phyloP scores from a whole-genome alignment of 2,329 filamentous ascomycete genomes.

The Magnaporthiopsis poae region DNA sequence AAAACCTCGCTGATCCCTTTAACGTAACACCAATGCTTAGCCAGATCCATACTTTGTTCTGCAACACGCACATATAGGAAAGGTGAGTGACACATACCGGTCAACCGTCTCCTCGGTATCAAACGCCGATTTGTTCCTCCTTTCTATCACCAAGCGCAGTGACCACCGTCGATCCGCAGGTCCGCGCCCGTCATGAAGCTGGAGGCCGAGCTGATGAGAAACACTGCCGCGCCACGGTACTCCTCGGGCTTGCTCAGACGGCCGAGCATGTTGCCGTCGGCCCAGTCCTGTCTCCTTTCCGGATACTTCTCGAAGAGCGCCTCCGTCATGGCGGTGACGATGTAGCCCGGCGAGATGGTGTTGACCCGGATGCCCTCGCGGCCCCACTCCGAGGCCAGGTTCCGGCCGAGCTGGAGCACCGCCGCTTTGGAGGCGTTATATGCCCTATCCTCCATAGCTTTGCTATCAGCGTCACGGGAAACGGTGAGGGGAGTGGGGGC shows the following conservation, averaged over 20 bases:
- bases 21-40: no score
- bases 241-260: conserved; percentile 58
- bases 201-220: conserved; percentile 56
- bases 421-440: conserved; percentile 72
- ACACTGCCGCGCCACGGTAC: conserved; percentile 61
- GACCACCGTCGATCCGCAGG: conserved; percentile 62
- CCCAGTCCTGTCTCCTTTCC: conserved; percentile 59
- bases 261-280: conserved; percentile 75
- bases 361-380: conserved; percentile 66
- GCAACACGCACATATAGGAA: no score
- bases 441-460: conserved; percentile 32
- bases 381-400: conserved; percentile 66
- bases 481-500: not conserved
- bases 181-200: conserved; percentile 63
- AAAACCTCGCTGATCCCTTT: no score
- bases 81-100: no score
- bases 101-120: no score
- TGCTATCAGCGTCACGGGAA: not conserved
- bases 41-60: not conserved
- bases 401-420: conserved; percentile 61
- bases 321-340: conserved; percentile 75
- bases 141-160: conserved; percentile 44
- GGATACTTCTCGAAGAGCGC: conserved; percentile 67
- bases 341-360: conserved; percentile 71
- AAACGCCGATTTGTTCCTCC: no score